Base-by-base conservation (phyloP, 805 yeast species). In the Candida caryicola region DNA sequence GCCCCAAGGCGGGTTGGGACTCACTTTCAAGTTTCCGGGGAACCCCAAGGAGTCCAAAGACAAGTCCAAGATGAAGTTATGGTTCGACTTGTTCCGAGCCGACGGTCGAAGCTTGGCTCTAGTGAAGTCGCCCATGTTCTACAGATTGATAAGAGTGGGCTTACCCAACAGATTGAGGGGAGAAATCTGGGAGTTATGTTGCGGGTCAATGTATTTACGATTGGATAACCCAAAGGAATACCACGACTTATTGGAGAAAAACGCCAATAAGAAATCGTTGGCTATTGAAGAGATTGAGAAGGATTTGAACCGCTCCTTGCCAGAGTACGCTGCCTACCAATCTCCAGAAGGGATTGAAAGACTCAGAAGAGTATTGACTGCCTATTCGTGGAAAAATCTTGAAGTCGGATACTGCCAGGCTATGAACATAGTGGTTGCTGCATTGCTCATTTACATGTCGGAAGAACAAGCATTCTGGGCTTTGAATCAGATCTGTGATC, bases 391-490 rank as follows among this genome's bases (percentile, higher is more conserved):
- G 97, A 86, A 85, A 47, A 89, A 90, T 57, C 96, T 96, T 0
- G 96, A 91, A 29, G 87, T 93, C 17, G 99, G 99, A 0, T 93
- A 93, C 60, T 93, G 99, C 59, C 99, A 93, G 61, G 99, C 98
- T 1, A 93, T 95, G 99, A 93, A 93, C 57, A 93, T 93, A 36
- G 89, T 85, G 6, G 80, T 78, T 2, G 95, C 95, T 1, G 90
- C 87, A 0, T 59, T 85, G 37, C 63, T 85, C 35, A 84, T 84
- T 28, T 85, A 80, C 58, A 89, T 87, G 84, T 84, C 95, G 6
- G 99, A 93, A 60, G 99, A 91, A 48, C 98, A 93, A 61, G 98
- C 96, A 0, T 93, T 88, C 55, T 93, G 98, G 98, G 79, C 91
- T 41, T 71, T 93, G 40, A 77, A 81, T 39, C 76, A 78, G 13